phyloP scores from a whole-genome alignment of 1,139 yeast species.

The Kodamaea plutei region DNA sequence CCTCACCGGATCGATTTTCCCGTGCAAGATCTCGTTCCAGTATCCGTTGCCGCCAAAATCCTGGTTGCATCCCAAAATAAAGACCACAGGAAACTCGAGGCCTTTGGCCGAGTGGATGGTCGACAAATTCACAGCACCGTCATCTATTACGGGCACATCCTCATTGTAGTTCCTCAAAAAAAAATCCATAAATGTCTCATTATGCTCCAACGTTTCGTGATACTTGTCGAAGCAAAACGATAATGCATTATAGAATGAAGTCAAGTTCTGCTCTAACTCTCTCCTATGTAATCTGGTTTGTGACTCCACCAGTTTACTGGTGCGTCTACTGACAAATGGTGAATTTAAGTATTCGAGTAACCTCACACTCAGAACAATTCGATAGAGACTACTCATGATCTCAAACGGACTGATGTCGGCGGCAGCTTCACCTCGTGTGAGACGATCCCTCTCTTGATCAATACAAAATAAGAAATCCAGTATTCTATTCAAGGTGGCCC shows the following conservation, averaged over 20 bases:
- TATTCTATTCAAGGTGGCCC: no score
- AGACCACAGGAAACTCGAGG: constrained; percentile 65
- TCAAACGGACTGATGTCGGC: constrained; percentile 1
- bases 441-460: no score
- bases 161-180: constrained; percentile 48
- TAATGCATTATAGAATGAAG: constrained; percentile 27
- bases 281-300: constrained; percentile 9
- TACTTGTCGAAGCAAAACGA: constrained; percentile 18
- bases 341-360: constrained; percentile 23
- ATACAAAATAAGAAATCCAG: no score
- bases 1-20: constrained; percentile 9
- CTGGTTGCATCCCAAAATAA: constrained; percentile 39
- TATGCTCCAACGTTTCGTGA: constrained; percentile 2
- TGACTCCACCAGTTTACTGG: constrained; percentile 9
- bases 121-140: constrained; percentile 43
- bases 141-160: constrained; percentile 28
- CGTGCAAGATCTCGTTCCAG: constrained; percentile 16
- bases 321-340: no score
- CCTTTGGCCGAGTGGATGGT: constrained; percentile 75
- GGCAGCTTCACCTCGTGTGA: background rate
- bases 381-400: constrained; percentile 19
- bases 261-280: constrained; percentile 17
- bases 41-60: constrained; percentile 10
- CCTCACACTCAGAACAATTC: constrained; percentile 19
- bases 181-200: constrained; percentile 25